Base-by-base conservation (phyloP, 306 rosid genomes). In the Cucurbita pepo region DNA sequence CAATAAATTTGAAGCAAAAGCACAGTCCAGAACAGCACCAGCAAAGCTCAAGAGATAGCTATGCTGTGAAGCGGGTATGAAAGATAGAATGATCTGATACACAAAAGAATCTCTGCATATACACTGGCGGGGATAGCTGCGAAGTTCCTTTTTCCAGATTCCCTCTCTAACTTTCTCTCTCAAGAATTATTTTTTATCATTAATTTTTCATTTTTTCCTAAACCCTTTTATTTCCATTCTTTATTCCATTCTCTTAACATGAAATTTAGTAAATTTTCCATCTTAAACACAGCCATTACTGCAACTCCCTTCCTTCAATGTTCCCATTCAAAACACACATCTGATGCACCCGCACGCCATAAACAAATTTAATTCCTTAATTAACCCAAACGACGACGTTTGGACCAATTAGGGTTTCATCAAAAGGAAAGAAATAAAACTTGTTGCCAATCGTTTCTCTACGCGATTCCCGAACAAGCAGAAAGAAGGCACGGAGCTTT, bases 101-200 rank as follows among this genome's bases (percentile, higher is more conserved):
- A 57, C 14, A 73, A 69, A 66, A 66, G 56, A 12, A 76, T 58
- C 47, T 59, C 47, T 59, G 77, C 18, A 59, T 45, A 74, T 65
- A 66, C 55, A 66, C 14, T 50, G 54, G 54, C 7, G 54, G 59
- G 44, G 15, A 45, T 50, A 69, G 74, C 74, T 69, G 74, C 59
- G 51, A 41, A 40, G 34, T 55, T 15, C 54, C 77, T 57, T 57
- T 72, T 69, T 36, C 72, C 60, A 65, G 54, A 38, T 71, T 71
- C 63, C 4, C 75, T 36, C 19, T 55, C 60, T 22, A 14, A 8
- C 63, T 72, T 13, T 84, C 76, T 76, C 83, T 77, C 77, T 74
- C 74, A 48, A 75, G 4, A 77, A 53, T 45, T 16, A 59, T 12
- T 12, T 15, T 4, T 22, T 25, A 1, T 30, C 34, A 30, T 30